phyloP scores from a whole-genome alignment of 257 asterid species.

The Solanum piurae region DNA sequence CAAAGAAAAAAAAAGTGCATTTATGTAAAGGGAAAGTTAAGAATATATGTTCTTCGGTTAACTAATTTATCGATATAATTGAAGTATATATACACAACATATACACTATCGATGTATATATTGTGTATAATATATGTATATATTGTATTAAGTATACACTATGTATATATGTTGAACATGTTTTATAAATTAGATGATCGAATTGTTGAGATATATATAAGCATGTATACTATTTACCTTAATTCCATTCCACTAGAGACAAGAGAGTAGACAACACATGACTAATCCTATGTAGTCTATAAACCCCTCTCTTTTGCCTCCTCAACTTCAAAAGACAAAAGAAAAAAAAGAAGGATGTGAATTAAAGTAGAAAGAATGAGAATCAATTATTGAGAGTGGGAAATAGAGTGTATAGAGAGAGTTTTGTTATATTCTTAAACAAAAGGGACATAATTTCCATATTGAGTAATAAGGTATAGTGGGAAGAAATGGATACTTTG shows the following conservation, averaged over 20 bases:
- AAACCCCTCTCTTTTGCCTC: background rate
- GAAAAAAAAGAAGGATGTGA: background rate
- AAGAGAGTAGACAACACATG: background rate
- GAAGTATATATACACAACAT: background rate
- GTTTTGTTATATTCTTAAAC: background rate
- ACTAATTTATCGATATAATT: background rate
- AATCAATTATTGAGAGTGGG: slow-evolving; percentile 2
- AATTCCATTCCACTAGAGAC: background rate
- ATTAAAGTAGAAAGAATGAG: slow-evolving; percentile 5
- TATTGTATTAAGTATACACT: background rate
- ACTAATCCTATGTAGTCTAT: background rate
- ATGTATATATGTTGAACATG: no score
- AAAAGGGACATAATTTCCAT: background rate
- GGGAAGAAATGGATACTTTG: slow-evolving; percentile 2
- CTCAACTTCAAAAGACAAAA: background rate
- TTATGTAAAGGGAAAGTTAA: background rate
- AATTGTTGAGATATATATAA: no score
- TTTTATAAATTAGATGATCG: no score
- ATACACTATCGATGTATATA: background rate
- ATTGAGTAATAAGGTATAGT: background rate
- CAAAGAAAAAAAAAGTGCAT: background rate
- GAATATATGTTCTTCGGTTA: background rate
- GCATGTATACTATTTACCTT: background rate
- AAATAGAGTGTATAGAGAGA: background rate
- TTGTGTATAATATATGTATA: background rate